Percentiles rank a stretch among this genome's conserved stretches.
Evolutionary conservation across 176 grass and related monocot species (phyloP).

Genomic region (Carex parvula): DNA sequence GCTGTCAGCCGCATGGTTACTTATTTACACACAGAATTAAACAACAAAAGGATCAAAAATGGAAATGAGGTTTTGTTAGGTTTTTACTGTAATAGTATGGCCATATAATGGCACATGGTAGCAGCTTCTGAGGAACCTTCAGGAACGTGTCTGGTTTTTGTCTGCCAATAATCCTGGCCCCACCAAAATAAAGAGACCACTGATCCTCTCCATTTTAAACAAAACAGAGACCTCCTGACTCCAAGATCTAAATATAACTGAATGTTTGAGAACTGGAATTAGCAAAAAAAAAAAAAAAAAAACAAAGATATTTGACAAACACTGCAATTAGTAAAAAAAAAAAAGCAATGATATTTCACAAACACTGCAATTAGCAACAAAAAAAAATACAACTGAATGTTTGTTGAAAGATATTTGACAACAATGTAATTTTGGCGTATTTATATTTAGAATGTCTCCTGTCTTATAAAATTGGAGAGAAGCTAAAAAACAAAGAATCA

Average conservation of each 20-base stretch:
- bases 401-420: too few species aligned
- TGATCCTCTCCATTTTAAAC: background rate
- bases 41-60: background rate
- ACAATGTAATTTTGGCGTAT: too few species aligned
- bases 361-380: too few species aligned
- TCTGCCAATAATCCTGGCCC: conserved; percentile 14
- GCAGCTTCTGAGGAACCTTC: conserved; percentile 23
- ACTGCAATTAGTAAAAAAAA: too few species aligned
- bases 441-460: too few species aligned
- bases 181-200: background rate
- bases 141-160: conserved; percentile 13
- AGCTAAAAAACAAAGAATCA: background rate
- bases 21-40: background rate
- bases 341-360: too few species aligned
- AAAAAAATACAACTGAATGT: too few species aligned
- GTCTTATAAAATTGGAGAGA: background rate
- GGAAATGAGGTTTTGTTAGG: background rate
- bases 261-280: too few species aligned
- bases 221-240: background rate
- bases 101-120: conserved; percentile 15
- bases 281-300: too few species aligned
- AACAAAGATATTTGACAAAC: too few species aligned
- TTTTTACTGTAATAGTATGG: background rate
- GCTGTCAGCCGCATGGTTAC: background rate
- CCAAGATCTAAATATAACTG: background rate